Conservation (phyloP, 106 monocot genomes). For the Apostasia shenzhenica region DNA sequence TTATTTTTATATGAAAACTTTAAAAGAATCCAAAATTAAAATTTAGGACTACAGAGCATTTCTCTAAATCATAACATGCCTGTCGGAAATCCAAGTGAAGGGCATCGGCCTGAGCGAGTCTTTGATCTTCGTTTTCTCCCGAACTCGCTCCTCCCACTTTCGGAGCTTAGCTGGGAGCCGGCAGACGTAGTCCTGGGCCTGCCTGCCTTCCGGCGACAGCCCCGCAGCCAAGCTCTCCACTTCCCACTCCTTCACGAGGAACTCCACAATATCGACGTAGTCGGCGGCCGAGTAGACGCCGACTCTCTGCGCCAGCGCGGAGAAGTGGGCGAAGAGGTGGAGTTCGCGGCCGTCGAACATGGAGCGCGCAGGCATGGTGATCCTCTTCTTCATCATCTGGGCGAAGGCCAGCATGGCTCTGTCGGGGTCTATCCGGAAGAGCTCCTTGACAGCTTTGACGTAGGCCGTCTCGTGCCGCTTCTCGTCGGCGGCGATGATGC, state of each 20-base stretch:
- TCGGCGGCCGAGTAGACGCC: slow-evolving; percentile 14
- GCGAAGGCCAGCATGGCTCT: slow-evolving; percentile 3
- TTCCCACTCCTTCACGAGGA: slow-evolving; percentile 12
- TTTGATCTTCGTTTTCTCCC: neutral
- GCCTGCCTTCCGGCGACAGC: slow-evolving; percentile 16
- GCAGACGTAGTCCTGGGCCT: slow-evolving; percentile 20
- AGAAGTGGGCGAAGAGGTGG: slow-evolving; percentile 15
- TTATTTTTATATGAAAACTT: too few species aligned
- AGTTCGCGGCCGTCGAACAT: slow-evolving; percentile 20
- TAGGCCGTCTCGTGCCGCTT: slow-evolving; percentile 16
- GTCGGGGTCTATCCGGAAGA: slow-evolving; percentile 9
- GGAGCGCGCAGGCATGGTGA: slow-evolving; percentile 15
- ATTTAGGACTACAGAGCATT: too few species aligned
- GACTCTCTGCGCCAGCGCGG: slow-evolving; percentile 4
- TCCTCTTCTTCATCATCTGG: slow-evolving; percentile 10
- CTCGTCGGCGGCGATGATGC: slow-evolving; percentile 18
- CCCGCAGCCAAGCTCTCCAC: slow-evolving; percentile 5
- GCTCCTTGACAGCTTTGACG: slow-evolving; percentile 3
- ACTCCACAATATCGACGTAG: slow-evolving; percentile 17
- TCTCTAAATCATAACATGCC: neutral
- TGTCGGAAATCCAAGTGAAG: slow-evolving; percentile 20
- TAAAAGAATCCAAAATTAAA: too few species aligned
- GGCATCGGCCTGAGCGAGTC: neutral
- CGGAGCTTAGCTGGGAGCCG: neutral
- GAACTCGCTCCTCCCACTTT: slow-evolving; percentile 14